These are phyloP conservation scores for Syzygium aromaticum DNA, from an alignment of 345 rosid species.

Conservation along the genomic window DNA sequence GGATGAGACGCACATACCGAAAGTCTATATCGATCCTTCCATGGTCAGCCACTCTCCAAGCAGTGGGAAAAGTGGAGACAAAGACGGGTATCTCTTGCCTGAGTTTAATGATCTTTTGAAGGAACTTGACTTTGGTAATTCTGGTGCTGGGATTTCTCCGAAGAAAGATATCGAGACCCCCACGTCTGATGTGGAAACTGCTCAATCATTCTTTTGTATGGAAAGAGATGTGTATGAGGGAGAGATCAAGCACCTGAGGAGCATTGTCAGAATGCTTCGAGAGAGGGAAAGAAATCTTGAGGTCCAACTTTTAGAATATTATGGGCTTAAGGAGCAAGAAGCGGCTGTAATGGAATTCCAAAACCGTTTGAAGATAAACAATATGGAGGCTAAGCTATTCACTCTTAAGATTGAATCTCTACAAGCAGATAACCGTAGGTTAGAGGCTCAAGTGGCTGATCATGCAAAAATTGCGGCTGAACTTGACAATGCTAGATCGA, in stretches of 20 bases:
- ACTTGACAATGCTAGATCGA: slow-evolving; percentile 50
- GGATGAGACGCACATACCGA: not conserved
- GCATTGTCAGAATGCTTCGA: slow-evolving; percentile 42
- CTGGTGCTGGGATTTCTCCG: slow-evolving; percentile 6
- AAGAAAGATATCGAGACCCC: slow-evolving; percentile 25
- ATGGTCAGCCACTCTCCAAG: slow-evolving; percentile 26
- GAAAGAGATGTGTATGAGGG: slow-evolving; percentile 46
- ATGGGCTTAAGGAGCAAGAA: slow-evolving; percentile 83
- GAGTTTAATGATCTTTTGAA: slow-evolving; percentile 44
- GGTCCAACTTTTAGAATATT: slow-evolving; percentile 64
- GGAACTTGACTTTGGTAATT: slow-evolving; percentile 27
- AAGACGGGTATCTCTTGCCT: slow-evolving; percentile 46
- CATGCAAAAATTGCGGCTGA: slow-evolving; percentile 38
- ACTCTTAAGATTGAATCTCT: slow-evolving; percentile 65
- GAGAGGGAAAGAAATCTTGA: slow-evolving; percentile 78
- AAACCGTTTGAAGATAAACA: slow-evolving; percentile 64
- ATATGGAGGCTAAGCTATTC: slow-evolving; percentile 65
- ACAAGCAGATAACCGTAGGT: slow-evolving; percentile 51
- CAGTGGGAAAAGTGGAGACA: slow-evolving; percentile 15
- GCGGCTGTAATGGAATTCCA: slow-evolving; percentile 62
- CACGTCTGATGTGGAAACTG: slow-evolving; percentile 24
- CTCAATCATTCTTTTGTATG: slow-evolving; percentile 23
- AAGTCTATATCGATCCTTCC: slow-evolving; percentile 22
- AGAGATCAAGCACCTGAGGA: slow-evolving; percentile 51
- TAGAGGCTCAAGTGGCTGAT: slow-evolving; percentile 48